Percentiles rank a stretch among this genome's conserved stretches.
Conservation (phyloP, 805 yeast species). For the Kuraishia hungarica region DNA sequence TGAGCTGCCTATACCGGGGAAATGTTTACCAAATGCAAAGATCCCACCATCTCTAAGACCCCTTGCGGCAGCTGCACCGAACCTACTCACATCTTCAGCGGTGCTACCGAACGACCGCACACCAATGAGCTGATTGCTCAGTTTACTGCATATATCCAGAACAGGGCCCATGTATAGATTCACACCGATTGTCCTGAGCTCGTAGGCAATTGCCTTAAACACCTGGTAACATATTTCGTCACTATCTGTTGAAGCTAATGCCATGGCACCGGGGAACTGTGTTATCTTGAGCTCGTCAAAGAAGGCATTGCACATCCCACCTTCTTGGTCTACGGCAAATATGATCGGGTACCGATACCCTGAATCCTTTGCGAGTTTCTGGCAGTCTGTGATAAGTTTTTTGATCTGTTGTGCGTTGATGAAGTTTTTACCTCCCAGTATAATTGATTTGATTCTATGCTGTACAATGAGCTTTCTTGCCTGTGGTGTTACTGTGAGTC, state of each 20-base stretch:
- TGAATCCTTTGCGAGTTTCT: conserved; percentile 41
- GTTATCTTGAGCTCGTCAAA: conserved; percentile 42
- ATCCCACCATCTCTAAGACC: conserved; percentile 50
- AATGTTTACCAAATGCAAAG: conserved; percentile 51
- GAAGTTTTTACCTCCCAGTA: conserved; percentile 44
- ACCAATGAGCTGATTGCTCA: conserved; percentile 48
- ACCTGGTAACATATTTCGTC: conserved; percentile 39
- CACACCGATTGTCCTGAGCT: conserved; percentile 46
- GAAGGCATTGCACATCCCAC: conserved; percentile 53
- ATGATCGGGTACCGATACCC: conserved; percentile 43
- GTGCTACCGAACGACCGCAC: conserved; percentile 55
- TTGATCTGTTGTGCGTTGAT: conserved; percentile 39
- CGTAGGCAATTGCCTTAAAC: conserved; percentile 44
- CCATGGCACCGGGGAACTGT: conserved; percentile 63
- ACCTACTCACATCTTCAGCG: conserved; percentile 48
- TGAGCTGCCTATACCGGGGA: conserved; percentile 61
- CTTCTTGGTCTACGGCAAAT: conserved; percentile 55
- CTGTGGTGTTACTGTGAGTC: conserved; percentile 42
- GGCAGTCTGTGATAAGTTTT: conserved; percentile 42
- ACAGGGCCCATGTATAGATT: conserved; percentile 53
- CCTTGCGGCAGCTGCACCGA: conserved; percentile 40
- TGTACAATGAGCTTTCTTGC: conserved; percentile 41
- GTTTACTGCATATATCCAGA: conserved; percentile 48
- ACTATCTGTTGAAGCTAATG: conserved; percentile 46
- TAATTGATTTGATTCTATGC: conserved; percentile 42